Percentiles rank a stretch among this genome's conserved stretches.
Conservation (phyloP, 257 asterid genomes). For the Solanum clarkiae region DNA sequence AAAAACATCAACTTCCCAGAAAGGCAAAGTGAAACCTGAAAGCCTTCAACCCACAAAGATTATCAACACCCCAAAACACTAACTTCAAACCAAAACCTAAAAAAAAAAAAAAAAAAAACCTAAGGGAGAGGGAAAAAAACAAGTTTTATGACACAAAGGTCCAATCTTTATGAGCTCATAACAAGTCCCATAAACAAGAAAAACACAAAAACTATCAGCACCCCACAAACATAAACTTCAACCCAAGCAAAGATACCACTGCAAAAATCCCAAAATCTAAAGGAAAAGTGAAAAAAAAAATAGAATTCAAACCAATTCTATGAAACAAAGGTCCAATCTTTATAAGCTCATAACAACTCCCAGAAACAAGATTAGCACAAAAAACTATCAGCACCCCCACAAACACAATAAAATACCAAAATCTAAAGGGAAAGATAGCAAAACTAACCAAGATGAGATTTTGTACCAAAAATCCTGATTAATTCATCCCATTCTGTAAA, state of each 20-base stretch:
- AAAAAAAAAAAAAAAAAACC: not conserved
- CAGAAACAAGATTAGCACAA: not conserved
- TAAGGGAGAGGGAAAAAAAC: not conserved
- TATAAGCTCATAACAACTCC: not conserved
- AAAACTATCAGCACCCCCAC: not conserved
- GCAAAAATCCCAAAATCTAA: not conserved
- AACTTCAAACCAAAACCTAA: not conserved
- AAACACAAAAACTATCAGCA: not conserved
- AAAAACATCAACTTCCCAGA: not conserved
- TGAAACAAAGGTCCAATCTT: not conserved
- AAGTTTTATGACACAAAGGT: not conserved
- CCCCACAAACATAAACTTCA: not conserved
- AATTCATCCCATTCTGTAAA: constrained; percentile 17
- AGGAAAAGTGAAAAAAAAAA: not conserved
- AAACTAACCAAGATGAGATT: constrained; percentile 26
- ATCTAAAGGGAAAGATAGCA: not conserved
- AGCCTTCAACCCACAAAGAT: not conserved
- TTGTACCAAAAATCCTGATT: constrained; percentile 2
- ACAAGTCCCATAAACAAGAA: not conserved
- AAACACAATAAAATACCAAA: not conserved
- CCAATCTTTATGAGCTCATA: not conserved
- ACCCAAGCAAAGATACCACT: not conserved
- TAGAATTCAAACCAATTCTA: not conserved
- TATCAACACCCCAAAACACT: not conserved
- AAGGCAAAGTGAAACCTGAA: not conserved